phyloP scores from a whole-genome alignment of 441 rosid species.

The California macrophylla region DNA sequence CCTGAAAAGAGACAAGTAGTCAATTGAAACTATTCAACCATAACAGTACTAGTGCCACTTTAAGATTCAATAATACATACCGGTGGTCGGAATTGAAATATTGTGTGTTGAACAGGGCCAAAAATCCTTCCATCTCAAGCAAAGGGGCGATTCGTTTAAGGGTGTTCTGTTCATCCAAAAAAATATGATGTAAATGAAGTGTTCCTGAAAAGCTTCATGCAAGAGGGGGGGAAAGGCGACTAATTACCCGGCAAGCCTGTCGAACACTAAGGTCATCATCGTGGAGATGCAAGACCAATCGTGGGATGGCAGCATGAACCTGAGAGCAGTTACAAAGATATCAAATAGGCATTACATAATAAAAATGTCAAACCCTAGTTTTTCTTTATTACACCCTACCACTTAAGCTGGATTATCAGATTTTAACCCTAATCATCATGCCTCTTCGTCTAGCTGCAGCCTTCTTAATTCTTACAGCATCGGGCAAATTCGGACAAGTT shows the following conservation, averaged over 20 bases:
- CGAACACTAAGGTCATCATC: slow-evolving; percentile 70
- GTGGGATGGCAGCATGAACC: slow-evolving; percentile 79
- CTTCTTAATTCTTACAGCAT: no score
- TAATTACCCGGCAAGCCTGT: slow-evolving; percentile 74
- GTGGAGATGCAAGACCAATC: slow-evolving; percentile 68
- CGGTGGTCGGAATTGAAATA: slow-evolving; percentile 64
- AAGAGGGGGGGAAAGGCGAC: slow-evolving; percentile 10
- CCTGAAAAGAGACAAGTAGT: slow-evolving; percentile 28
- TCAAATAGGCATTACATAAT: slow-evolving; percentile 2
- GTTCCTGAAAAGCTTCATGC: slow-evolving; percentile 16
- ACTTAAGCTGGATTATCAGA: no score
- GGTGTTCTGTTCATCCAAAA: slow-evolving; percentile 42
- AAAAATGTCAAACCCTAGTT: background rate
- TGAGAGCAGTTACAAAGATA: slow-evolving; percentile 23
- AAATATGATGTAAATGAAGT: slow-evolving; percentile 12
- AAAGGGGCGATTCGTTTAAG: slow-evolving; percentile 60
- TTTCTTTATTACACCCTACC: background rate
- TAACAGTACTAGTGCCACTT: slow-evolving; percentile 7
- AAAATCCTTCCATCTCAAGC: slow-evolving; percentile 51
- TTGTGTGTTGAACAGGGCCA: slow-evolving; percentile 45
- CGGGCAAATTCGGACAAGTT: no score
- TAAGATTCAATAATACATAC: slow-evolving; percentile 31
- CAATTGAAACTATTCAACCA: slow-evolving; percentile 1
- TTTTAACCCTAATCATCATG: no score
- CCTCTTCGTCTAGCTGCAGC: no score